Conservation (phyloP, 352 stramenopile species). For the Phytophthora parvispora region DNA sequence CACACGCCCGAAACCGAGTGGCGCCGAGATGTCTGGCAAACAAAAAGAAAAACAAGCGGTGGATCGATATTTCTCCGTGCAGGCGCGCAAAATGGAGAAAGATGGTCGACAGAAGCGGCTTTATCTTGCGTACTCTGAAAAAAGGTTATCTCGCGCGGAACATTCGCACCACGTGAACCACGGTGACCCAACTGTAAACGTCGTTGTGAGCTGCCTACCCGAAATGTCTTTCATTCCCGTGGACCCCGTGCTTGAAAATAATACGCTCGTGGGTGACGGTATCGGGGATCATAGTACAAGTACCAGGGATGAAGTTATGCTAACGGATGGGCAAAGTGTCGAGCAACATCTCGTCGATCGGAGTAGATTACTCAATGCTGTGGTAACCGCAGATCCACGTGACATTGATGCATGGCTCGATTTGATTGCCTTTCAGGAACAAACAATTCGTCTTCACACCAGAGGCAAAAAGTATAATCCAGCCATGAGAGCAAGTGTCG, state of each 20-base stretch:
- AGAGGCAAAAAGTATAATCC: conserved; percentile 32
- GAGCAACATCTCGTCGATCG: conserved; percentile 71
- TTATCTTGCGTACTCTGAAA: conserved; percentile 80
- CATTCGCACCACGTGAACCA: not conserved
- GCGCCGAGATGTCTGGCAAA: not conserved
- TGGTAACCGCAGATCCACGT: conserved; percentile 46
- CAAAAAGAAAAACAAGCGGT: conserved; percentile 2
- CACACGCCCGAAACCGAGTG: conserved; percentile 14
- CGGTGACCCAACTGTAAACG: not conserved
- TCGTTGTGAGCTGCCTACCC: not conserved
- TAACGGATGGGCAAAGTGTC: conserved; percentile 73
- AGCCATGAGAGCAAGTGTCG: conserved; percentile 39
- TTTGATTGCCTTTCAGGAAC: conserved; percentile 81
- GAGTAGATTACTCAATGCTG: conserved; percentile 62
- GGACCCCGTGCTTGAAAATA: conserved; percentile 51
- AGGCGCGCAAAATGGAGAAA: conserved; percentile 53
- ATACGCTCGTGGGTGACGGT: not conserved
- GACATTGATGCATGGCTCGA: conserved; percentile 71
- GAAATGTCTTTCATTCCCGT: conserved; percentile 76
- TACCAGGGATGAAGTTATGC: conserved; percentile 33
- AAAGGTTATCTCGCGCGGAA: conserved; percentile 37
- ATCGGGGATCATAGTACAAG: not conserved
- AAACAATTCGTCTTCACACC: conserved; percentile 50
- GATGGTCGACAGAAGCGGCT: conserved; percentile 53
- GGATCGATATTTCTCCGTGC: conserved; percentile 65